A percentile compares a stretch with the other conserved stretches of the same genome.
Evolutionary conservation across 495 filamentous ascomycete genomes (phyloP).

Genomic region (Penicillium bovifimosum): DNA sequence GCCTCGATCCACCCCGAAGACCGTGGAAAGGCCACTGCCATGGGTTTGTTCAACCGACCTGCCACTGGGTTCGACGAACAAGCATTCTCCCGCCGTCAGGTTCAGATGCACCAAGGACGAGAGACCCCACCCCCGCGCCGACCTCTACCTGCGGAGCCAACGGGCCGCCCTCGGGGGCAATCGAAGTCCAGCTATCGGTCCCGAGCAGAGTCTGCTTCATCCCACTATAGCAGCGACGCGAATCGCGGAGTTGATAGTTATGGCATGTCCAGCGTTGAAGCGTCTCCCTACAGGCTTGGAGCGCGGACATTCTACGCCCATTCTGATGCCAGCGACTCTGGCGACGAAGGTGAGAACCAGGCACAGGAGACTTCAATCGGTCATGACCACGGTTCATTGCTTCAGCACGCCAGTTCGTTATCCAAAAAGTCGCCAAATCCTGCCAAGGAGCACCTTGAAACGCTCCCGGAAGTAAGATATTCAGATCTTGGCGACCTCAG

Average conservation of each 20-base stretch:
- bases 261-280: constrained; percentile 22
- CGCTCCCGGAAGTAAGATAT: constrained; percentile 39
- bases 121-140: constrained; percentile 38
- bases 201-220: constrained; percentile 41
- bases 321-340: constrained; percentile 41
- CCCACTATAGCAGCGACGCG: constrained; percentile 39
- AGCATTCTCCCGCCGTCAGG: constrained; percentile 75
- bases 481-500: constrained; percentile 42
- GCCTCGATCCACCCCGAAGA: constrained; percentile 68
- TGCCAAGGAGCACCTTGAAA: constrained; percentile 23
- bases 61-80: constrained; percentile 71
- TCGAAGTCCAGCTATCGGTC: constrained; percentile 42
- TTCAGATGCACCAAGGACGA: constrained; percentile 67
- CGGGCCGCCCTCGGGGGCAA: constrained; percentile 34
- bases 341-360: constrained; percentile 32
- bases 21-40: constrained; percentile 76
- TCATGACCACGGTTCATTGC: constrained; percentile 29
- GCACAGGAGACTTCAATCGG: constrained; percentile 21
- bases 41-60: constrained; percentile 80
- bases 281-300: constrained; percentile 26
- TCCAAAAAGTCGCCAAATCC: constrained; percentile 27
- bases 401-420: constrained; percentile 22
- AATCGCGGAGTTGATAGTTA: constrained; percentile 26
- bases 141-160: constrained; percentile 25
- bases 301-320: constrained; percentile 41